phyloP scores from a whole-genome alignment of 1,284 basidiomycete species.

The Tilletia caries region DNA sequence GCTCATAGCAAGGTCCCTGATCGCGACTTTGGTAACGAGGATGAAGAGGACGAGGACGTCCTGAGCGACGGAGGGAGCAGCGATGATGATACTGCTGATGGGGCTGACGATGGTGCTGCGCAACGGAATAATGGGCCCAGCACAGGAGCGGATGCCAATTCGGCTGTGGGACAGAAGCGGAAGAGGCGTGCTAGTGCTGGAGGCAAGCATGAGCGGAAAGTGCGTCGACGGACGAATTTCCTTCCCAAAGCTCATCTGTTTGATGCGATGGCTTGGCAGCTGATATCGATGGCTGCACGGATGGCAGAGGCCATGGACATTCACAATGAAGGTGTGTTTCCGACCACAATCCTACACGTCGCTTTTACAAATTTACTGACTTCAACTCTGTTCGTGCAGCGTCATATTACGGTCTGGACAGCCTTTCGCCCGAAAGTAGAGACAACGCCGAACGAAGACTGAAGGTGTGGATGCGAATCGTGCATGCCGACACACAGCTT shows the following conservation, averaged over 20 bases:
- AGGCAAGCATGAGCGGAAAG: conserved; percentile 12
- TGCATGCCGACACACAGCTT: conserved; percentile 36
- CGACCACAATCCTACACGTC: neutral
- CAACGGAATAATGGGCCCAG: conserved; percentile 13
- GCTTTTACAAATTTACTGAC: too few relatives aligned
- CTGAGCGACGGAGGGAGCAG: conserved; percentile 18
- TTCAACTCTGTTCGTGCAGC: neutral
- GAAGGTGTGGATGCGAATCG: conserved; percentile 38
- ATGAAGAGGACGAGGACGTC: conserved; percentile 18
- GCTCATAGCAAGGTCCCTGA: conserved; percentile 20
- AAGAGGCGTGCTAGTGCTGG: conserved; percentile 14
- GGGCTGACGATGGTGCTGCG: neutral
- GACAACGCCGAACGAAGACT: conserved; percentile 33
- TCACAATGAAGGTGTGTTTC: conserved; percentile 25
- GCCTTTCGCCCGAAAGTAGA: conserved; percentile 24
- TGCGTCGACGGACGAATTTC: conserved; percentile 24
- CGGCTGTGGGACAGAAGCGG: conserved; percentile 24
- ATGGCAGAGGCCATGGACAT: conserved; percentile 35
- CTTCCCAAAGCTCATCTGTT: conserved; percentile 35
- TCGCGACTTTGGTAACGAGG: conserved; percentile 26
- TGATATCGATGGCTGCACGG: conserved; percentile 33
- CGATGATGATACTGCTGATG: conserved; percentile 17
- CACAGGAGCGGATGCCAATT: conserved; percentile 21
- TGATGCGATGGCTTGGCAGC: conserved; percentile 37
- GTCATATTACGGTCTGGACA: conserved; percentile 32